Percentiles rank a stretch among this genome's conserved stretches.
These are phyloP conservation scores for Agaricales sp. DNA, from an alignment of 1,284 basidiomycete genomes.

Conservation along the genomic window DNA sequence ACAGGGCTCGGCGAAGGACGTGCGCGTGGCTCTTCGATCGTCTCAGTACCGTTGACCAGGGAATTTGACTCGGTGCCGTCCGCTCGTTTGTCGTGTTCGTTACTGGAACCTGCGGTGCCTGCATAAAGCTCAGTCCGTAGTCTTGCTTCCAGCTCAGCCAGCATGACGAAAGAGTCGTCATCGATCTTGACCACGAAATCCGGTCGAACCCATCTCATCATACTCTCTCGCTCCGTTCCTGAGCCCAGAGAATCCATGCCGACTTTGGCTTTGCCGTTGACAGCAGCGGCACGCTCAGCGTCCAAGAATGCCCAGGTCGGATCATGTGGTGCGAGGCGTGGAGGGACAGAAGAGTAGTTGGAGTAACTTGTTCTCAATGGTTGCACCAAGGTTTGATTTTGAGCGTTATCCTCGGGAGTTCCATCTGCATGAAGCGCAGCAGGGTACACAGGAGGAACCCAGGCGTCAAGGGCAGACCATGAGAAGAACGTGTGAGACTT, in stretches of 20 bases:
- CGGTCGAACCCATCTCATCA: constrained; percentile 56
- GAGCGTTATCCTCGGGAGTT: constrained; percentile 16
- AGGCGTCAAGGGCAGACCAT: constrained; percentile 88
- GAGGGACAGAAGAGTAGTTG: constrained; percentile 39
- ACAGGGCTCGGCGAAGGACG: constrained; percentile 1
- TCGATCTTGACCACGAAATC: constrained; percentile 91
- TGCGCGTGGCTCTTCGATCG: constrained; percentile 2
- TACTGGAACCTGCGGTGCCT: constrained; percentile 14
- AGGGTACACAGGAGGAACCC: constrained; percentile 70
- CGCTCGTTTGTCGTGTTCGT: constrained; percentile 2
- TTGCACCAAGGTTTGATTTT: constrained; percentile 22
- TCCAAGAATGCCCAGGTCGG: constrained; percentile 46
- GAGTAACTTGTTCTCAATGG: constrained; percentile 49
- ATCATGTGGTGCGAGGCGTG: constrained; percentile 57
- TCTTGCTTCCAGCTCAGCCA: constrained; percentile 84
- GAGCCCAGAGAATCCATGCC: neutral
- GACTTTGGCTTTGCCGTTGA: neutral
- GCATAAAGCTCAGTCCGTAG: constrained; percentile 65
- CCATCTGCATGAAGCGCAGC: neutral
- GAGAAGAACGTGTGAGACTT: constrained; percentile 81
- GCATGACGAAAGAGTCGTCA: constrained; percentile 90
- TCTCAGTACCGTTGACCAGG: constrained; percentile 7
- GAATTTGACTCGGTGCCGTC: constrained; percentile 5
- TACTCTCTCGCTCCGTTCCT: neutral
- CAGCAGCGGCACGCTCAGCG: constrained; percentile 26